These are phyloP conservation scores for Protomyces inundatus DNA, from an alignment of 1,139 yeast species.

Conservation along the genomic window DNA sequence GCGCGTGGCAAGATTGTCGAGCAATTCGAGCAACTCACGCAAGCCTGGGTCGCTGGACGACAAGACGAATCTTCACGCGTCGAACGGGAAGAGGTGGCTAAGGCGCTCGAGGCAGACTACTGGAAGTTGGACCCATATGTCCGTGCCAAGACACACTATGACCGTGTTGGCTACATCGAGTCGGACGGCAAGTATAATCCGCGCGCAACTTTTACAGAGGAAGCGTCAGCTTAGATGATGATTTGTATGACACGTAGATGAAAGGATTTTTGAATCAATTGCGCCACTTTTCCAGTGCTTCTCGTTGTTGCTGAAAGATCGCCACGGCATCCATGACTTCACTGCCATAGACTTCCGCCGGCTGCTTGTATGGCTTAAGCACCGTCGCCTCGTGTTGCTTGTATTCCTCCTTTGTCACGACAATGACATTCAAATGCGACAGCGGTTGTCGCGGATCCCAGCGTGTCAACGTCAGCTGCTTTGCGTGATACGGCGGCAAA, in stretches of 20 bases:
- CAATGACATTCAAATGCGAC: conserved; percentile 66
- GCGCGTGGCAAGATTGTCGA: conserved; percentile 50
- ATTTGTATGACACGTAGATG: not conserved
- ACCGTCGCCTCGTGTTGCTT: conserved; percentile 60
- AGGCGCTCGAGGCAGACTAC: conserved; percentile 53
- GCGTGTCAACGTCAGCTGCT: conserved; percentile 67
- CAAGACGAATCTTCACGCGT: conserved; percentile 40
- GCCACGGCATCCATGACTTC: not conserved
- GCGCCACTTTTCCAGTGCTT: not conserved
- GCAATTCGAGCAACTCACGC: conserved; percentile 54
- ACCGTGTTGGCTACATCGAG: conserved; percentile 47
- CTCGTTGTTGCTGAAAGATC: not conserved
- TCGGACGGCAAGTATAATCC: conserved; percentile 22
- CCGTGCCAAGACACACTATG: conserved; percentile 63
- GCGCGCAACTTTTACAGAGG: conserved; percentile 15
- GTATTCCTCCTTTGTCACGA: conserved; percentile 86
- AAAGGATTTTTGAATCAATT: not conserved
- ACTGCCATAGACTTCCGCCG: not conserved
- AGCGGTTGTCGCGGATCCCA: conserved; percentile 63
- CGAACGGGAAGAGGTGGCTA: conserved; percentile 50
- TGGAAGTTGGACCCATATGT: conserved; percentile 63
- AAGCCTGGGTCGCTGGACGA: conserved; percentile 56
- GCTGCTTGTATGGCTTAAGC: not conserved
- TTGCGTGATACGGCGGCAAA: conserved; percentile 48
- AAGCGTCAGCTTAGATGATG: not conserved